Evolutionary conservation across 805 yeast genomes (phyloP).

Genomic region (Candida dendrica): DNA sequence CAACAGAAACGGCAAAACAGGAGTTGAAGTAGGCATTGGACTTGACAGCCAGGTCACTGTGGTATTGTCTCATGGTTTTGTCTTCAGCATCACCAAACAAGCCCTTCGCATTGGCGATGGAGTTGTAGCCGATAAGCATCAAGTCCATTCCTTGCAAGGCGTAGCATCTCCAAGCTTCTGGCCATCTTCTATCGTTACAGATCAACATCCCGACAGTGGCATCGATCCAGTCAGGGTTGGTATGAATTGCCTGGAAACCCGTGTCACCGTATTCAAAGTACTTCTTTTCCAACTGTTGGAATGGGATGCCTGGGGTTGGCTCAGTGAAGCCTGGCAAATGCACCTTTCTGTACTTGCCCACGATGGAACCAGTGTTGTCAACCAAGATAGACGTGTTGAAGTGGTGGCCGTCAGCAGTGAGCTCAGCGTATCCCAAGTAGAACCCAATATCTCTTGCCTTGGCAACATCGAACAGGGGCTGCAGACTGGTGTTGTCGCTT

Average conservation of each 20-base stretch:
- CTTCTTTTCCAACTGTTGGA: conserved; percentile 32
- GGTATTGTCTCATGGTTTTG: conserved; percentile 24
- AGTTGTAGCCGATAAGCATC: conserved; percentile 30
- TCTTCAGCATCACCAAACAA: conserved; percentile 26
- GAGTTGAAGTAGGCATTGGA: conserved; percentile 29
- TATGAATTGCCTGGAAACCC: conserved; percentile 28
- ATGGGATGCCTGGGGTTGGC: conserved; percentile 25
- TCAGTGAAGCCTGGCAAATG: conserved; percentile 31
- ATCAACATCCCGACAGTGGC: conserved; percentile 30
- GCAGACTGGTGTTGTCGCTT: conserved; percentile 25
- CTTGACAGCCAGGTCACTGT: conserved; percentile 27
- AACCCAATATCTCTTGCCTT: conserved; percentile 23
- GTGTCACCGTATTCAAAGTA: conserved; percentile 30
- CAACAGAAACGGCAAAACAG: conserved; percentile 27
- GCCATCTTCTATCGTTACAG: conserved; percentile 36
- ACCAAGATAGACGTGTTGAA: conserved; percentile 27
- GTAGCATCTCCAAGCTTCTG: conserved; percentile 33
- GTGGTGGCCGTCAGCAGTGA: conserved; percentile 29
- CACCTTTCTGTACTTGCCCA: conserved; percentile 29
- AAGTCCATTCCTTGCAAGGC: conserved; percentile 34
- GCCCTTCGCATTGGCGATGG: conserved; percentile 28
- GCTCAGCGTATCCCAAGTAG: conserved; percentile 30
- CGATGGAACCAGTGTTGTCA: conserved; percentile 23
- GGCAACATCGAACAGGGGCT: conserved; percentile 27
- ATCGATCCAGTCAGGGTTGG: conserved; percentile 29